These are phyloP conservation scores for Trichoderma guizhouense DNA, from an alignment of 2,329 filamentous ascomycete genomes.

Conservation along the genomic window DNA sequence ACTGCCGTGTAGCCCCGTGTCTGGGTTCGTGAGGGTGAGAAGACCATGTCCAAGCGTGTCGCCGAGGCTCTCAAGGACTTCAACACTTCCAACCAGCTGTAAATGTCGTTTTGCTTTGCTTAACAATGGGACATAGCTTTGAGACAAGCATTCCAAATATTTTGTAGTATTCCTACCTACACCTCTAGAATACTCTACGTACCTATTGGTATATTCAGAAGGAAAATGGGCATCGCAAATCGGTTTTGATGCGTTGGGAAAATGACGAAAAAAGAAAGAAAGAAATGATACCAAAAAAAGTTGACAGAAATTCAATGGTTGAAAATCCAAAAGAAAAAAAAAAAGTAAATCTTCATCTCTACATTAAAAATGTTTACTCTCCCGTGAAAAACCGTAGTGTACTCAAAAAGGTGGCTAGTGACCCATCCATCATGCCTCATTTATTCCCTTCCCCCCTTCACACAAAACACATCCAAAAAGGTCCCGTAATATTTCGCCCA, in stretches of 20 bases:
- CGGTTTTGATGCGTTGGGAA: background rate
- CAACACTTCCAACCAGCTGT: conserved; percentile 52
- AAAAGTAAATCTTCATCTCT: conserved; percentile 1
- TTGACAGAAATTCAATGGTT: background rate
- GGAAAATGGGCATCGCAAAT: background rate
- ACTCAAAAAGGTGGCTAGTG: background rate
- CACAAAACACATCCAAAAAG: background rate
- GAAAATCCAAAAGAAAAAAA: conserved; percentile 2
- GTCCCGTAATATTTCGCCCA: conserved; percentile 3
- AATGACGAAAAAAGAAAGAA: background rate
- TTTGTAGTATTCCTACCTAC: background rate
- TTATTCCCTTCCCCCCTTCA: background rate
- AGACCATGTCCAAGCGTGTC: conserved; percentile 86
- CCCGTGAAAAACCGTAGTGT: background rate
- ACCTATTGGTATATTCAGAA: background rate
- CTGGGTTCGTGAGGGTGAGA: conserved; percentile 96
- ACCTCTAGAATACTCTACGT: background rate
- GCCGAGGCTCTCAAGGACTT: conserved; percentile 84
- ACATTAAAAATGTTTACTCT: background rate
- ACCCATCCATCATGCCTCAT: background rate
- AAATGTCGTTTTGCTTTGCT: conserved; percentile 20
- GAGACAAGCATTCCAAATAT: background rate
- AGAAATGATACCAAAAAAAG: background rate
- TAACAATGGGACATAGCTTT: background rate
- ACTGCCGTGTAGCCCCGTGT: conserved; percentile 64